These are phyloP conservation scores for Aspergillus olivimuriae DNA, from an alignment of 495 filamentous ascomycete genomes.

Conservation along the genomic window DNA sequence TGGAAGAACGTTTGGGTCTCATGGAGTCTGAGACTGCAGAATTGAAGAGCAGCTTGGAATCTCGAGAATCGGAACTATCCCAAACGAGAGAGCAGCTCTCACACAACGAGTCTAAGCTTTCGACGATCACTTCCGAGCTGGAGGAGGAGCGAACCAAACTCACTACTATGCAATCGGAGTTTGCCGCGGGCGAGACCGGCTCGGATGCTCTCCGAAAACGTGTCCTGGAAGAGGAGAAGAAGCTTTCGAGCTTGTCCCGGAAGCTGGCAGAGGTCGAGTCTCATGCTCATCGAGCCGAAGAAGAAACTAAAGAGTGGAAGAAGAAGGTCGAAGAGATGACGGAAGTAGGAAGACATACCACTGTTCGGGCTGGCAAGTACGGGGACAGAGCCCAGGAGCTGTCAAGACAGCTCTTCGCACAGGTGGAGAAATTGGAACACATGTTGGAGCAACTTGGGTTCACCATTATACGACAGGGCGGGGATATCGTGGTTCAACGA, in stretches of 20 bases:
- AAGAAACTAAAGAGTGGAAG: constrained; percentile 56
- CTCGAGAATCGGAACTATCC: constrained; percentile 30
- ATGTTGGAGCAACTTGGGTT: constrained; percentile 85
- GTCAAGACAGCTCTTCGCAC: constrained; percentile 69
- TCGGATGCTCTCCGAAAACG: constrained; percentile 68
- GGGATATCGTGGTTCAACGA: constrained; percentile 68
- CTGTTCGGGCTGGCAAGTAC: constrained; percentile 52
- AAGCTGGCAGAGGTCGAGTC: constrained; percentile 61
- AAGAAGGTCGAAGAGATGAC: constrained; percentile 48
- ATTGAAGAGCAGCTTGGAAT: constrained; percentile 40
- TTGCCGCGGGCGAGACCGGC: constrained; percentile 72
- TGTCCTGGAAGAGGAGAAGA: constrained; percentile 62
- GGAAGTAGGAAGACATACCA: constrained; percentile 41
- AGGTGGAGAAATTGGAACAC: constrained; percentile 66
- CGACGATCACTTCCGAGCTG: constrained; percentile 56
- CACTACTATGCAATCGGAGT: constrained; percentile 55
- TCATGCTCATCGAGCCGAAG: constrained; percentile 58
- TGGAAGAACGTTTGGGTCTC: constrained; percentile 45
- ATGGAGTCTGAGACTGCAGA: constrained; percentile 32
- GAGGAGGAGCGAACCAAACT: constrained; percentile 60
- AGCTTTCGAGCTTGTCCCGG: constrained; percentile 51
- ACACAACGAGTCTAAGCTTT: constrained; percentile 52
- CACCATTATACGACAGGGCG: constrained; percentile 65
- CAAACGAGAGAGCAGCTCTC: constrained; percentile 36
- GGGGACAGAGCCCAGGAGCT: constrained; percentile 69